A percentile compares a stretch with the other conserved stretches of the same genome.
Conservation (phyloP, 2,329 filamentous ascomycete species). For the Fusarium buharicum region DNA sequence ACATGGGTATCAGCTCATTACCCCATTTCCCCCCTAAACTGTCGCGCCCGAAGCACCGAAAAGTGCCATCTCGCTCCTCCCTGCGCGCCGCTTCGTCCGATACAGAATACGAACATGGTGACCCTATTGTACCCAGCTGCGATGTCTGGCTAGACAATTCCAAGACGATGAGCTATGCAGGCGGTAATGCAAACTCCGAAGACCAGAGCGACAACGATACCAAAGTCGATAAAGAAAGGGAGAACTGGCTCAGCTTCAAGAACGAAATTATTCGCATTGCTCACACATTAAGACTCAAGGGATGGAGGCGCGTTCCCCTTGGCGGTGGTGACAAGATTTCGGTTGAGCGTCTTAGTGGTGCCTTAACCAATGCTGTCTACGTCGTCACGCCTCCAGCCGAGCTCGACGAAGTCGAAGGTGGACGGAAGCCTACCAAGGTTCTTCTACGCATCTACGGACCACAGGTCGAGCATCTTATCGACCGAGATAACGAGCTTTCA, state of each 20-base stretch:
- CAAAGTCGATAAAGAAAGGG: slow-evolving; percentile 72
- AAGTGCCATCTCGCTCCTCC: slow-evolving; percentile 47
- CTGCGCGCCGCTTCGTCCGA: slow-evolving; percentile 75
- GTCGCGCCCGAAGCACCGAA: slow-evolving; percentile 55
- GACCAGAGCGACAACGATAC: slow-evolving; percentile 51
- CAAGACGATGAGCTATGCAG: slow-evolving; percentile 82
- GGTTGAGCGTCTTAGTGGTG: slow-evolving; percentile 85
- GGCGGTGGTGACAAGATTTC: slow-evolving; percentile 74
- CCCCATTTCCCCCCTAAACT: slow-evolving; percentile 57
- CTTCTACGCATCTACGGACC: slow-evolving; percentile 93
- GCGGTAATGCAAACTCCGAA: slow-evolving; percentile 56
- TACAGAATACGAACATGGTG: slow-evolving; percentile 85
- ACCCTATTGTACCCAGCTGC: slow-evolving; percentile 83
- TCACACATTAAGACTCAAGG: slow-evolving; percentile 89
- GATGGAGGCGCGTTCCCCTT: slow-evolving; percentile 86
- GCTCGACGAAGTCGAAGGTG: slow-evolving; percentile 56
- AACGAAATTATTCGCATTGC: slow-evolving; percentile 88
- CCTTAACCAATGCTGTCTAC: slow-evolving; percentile 95
- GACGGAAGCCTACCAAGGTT: slow-evolving; percentile 71
- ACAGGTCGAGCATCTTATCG: slow-evolving; percentile 94
- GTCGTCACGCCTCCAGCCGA: slow-evolving; percentile 85
- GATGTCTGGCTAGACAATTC: slow-evolving; percentile 89
- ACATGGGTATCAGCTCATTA: slow-evolving; percentile 60
- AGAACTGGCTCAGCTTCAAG: slow-evolving; percentile 89
- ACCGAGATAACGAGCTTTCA: slow-evolving; percentile 87